Evolutionary conservation across 2,329 filamentous ascomycete genomes (phyloP).

Genomic region (Aspergillus arachidicola): DNA sequence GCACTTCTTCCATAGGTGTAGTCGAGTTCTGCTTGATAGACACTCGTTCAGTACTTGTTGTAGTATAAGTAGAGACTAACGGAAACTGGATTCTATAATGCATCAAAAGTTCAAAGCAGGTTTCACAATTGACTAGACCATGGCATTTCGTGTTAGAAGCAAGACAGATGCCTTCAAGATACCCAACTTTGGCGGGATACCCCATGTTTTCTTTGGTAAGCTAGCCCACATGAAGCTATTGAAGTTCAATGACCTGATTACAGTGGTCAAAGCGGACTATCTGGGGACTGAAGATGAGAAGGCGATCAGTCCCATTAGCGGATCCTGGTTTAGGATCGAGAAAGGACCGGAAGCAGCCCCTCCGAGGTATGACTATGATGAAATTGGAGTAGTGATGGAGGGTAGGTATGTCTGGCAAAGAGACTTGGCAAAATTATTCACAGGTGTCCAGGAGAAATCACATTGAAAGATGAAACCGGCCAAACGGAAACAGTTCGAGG

Average conservation of each 20-base stretch:
- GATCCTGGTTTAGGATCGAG: slow-evolving; percentile 22
- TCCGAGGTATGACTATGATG: slow-evolving; percentile 21
- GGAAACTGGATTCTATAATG: too few species aligned
- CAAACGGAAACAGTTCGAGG: slow-evolving; percentile 7
- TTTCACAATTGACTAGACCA: neutral
- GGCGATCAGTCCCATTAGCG: slow-evolving; percentile 11
- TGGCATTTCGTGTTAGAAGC: slow-evolving; percentile 8
- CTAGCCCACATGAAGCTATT: neutral
- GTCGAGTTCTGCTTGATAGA: too few species aligned
- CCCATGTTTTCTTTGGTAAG: slow-evolving; percentile 9
- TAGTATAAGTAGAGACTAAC: too few species aligned
- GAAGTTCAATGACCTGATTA: neutral
- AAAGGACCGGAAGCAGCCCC: slow-evolving; percentile 17
- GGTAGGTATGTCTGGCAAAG: neutral
- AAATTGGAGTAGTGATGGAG: slow-evolving; percentile 21
- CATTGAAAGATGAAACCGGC: slow-evolving; percentile 10
- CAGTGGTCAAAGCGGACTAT: neutral
- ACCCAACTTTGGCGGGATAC: neutral
- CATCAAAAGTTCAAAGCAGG: too few species aligned
- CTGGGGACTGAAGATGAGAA: slow-evolving; percentile 4
- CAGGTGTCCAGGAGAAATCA: slow-evolving; percentile 6
- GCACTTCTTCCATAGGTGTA: too few species aligned
- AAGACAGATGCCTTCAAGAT: slow-evolving; percentile 11
- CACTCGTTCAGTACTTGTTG: too few species aligned
- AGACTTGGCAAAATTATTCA: neutral